Conservation (phyloP, 75 land plant species). For the Cupressus sempervirens region DNA sequence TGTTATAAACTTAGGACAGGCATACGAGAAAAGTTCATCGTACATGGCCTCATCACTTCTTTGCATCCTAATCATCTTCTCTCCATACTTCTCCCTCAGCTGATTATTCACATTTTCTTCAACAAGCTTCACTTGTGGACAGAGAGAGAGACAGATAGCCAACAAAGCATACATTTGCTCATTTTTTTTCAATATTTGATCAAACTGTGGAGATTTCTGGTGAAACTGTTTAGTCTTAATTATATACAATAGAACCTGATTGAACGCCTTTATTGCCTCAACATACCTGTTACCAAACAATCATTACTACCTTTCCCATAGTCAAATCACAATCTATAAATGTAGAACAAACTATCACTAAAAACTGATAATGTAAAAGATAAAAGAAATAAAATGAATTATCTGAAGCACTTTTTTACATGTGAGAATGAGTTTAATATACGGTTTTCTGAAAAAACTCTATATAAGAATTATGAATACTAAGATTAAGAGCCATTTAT, state of each 20-base stretch:
- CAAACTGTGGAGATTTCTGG: conserved; percentile 89
- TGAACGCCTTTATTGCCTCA: conserved; percentile 85
- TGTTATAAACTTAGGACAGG: conserved; percentile 94
- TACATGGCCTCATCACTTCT: conserved; percentile 80
- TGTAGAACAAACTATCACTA: neutral
- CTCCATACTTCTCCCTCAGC: conserved; percentile 82
- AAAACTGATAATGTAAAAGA: neutral
- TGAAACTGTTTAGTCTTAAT: conserved; percentile 85
- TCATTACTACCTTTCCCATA: neutral
- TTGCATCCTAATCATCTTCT: conserved; percentile 91
- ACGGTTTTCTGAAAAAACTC: neutral
- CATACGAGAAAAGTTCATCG: conserved; percentile 94
- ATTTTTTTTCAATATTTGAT: conserved; percentile 92
- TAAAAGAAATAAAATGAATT: neutral
- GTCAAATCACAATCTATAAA: neutral
- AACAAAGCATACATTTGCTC: conserved; percentile 95
- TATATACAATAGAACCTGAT: conserved; percentile 84
- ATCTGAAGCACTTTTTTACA: neutral
- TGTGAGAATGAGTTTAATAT: neutral
- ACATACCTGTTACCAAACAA: conserved; percentile 51
- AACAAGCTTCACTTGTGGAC: conserved; percentile 87
- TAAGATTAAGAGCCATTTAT: neutral
- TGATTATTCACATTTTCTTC: conserved; percentile 88
- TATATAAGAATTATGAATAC: neutral
- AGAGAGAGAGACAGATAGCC: conserved; percentile 83